Evolutionary conservation across 78 protist genomes (phyloP).

Genomic region (Polysphondylium violaceum): DNA sequence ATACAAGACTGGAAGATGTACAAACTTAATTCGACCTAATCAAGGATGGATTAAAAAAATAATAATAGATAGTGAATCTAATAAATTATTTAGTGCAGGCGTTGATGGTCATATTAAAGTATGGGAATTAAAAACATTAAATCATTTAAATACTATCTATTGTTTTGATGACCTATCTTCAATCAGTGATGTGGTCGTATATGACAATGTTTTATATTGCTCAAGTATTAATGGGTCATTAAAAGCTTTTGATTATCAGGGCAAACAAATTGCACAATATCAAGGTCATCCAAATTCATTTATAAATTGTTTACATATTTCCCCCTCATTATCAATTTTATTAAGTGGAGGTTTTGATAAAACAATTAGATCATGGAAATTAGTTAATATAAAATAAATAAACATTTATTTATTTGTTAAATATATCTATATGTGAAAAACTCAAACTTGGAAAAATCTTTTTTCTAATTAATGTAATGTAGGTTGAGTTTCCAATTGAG

Average conservation of each 20-base stretch:
- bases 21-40: constrained; percentile 8
- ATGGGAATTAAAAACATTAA: neutral
- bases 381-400: too few species aligned
- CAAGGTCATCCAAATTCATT: constrained; percentile 37
- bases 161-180: neutral
- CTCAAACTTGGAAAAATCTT: too few species aligned
- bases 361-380: constrained; percentile 15
- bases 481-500: too few species aligned
- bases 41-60: constrained; percentile 74
- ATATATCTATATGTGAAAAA: too few species aligned
- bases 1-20: constrained; percentile 66
- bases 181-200: neutral
- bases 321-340: neutral
- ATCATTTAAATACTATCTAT: neutral
- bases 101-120: constrained; percentile 56
- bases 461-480: too few species aligned
- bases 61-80: neutral
- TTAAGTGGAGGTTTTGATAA: constrained; percentile 66
- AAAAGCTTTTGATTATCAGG: neutral
- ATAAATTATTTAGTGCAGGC: constrained; percentile 33
- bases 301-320: constrained; percentile 47
- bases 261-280: neutral
- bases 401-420: too few species aligned
- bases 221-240: constrained; percentile 8
- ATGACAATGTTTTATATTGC: constrained; percentile 6